Conservation (phyloP, 2,329 filamentous ascomycete species). For the Sporothrix euskadiensis region DNA sequence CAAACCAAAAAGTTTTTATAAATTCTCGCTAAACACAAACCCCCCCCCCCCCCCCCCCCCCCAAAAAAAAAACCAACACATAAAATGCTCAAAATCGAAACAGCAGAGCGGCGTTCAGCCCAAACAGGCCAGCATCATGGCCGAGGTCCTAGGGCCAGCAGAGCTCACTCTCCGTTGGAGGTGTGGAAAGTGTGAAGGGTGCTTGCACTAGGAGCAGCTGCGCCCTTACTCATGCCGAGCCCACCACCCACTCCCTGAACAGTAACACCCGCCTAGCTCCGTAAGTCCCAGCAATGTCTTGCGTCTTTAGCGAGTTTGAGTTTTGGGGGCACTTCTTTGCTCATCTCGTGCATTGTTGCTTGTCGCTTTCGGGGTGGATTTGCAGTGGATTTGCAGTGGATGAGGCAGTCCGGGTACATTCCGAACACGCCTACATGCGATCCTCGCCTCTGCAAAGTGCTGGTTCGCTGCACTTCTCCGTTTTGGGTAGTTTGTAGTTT, state of each 20-base stretch:
- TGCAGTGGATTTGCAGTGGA: not conserved
- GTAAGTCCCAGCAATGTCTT: not conserved
- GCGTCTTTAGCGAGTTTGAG: not conserved
- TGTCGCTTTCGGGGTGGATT: not conserved
- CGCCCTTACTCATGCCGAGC: constrained; percentile 10
- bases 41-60: too few relatives aligned
- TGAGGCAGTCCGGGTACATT: not conserved
- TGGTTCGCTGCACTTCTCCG: not conserved
- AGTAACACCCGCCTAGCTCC: not conserved
- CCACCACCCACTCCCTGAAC: not conserved
- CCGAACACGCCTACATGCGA: not conserved
- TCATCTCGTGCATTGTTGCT: not conserved
- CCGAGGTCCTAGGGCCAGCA: not conserved
- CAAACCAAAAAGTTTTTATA: too few relatives aligned
- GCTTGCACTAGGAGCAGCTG: not conserved
- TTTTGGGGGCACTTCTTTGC: not conserved
- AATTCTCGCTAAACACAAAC: too few relatives aligned
- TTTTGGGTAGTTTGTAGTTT: not conserved
- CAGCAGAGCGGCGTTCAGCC: not conserved
- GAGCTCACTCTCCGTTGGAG: not conserved
- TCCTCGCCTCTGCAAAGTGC: not conserved
- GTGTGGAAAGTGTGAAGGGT: too few relatives aligned
- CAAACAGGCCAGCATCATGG: not conserved
- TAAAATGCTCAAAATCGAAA: not conserved
- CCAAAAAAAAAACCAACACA: not conserved